Base-by-base conservation (phyloP, 2,329 filamentous ascomycete genomes). In the Xylaria sp. region DNA sequence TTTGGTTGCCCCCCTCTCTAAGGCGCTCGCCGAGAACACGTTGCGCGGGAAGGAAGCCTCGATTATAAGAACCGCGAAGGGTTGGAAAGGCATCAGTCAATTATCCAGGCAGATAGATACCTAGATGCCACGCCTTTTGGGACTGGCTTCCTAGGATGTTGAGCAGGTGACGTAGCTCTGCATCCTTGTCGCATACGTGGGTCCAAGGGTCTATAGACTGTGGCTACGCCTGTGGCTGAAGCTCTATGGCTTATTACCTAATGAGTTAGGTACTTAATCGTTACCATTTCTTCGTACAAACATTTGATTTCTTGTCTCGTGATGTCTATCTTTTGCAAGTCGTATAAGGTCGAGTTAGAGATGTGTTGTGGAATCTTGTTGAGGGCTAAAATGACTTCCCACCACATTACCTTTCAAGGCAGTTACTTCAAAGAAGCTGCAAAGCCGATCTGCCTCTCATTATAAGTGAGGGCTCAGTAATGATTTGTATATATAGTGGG, bases 81-180 rank as follows among this genome's bases (percentile, higher is more conserved):
- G n/a, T 56, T 7, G 33, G 10, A 36, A 13, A 38, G 36, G 10
- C 11, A 38, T 38, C 10, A 38, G 36, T 38, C 10, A 38, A 5
- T 11, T 11, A 38, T 38, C 36, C 2, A 38, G 36, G 36, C 36
- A 38, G 4, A 23, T 23, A 38, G 4, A 23, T 23, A 23, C 2
- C 23, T 2, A 23, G 23, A 38, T 38, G 36, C 36, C 36, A 38
- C 36, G 11, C 36, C 36, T 38, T 38, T 4, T 33, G 40, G 26
- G 58, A 42, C 53, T 28, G 20, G 11, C 58, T 57, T 51, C 48
- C 26, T 31, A n/a, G 28, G 49, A 57, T 17, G 46, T 60, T 33
- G 23, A 40, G 57, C n/a, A n/a, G 20, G 62, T 68, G 66, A 68
- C 66, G 66, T 68, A 68, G 66, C 66, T 61, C 46, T 17, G 40